Evolutionary conservation across 2,329 filamentous ascomycete genomes (phyloP).

Genomic region (Aspergillus fijiensis): DNA sequence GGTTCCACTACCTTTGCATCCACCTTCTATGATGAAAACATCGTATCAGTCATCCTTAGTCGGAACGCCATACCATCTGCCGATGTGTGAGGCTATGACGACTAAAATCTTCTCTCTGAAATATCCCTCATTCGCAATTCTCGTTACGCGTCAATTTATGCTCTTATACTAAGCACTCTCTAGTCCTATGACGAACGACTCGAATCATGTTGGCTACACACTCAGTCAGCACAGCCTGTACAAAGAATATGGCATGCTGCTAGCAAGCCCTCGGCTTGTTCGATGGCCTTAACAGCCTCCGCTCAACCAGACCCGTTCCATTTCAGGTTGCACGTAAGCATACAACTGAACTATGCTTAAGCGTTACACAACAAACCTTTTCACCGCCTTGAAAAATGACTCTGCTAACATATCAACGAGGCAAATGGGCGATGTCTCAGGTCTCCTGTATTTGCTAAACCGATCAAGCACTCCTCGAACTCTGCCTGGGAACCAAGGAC

Average conservation of each 20-base stretch:
- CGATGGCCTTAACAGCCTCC: not conserved
- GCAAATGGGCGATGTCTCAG: not conserved
- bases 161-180: not conserved
- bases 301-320: not conserved
- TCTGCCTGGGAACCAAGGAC: constrained; percentile 20
- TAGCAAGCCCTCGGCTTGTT: not conserved
- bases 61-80: constrained; percentile 58
- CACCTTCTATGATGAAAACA: constrained; percentile 72
- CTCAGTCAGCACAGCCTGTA: not conserved
- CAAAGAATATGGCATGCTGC: not conserved
- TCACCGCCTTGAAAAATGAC: not conserved
- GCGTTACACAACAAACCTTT: not conserved
- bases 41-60: constrained; percentile 96
- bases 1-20: not conserved
- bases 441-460: not conserved
- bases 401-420: not conserved
- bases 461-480: constrained; percentile 7
- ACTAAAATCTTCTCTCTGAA: constrained; percentile 51
- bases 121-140: not conserved
- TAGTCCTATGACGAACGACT: not conserved
- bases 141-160: not conserved
- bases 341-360: not conserved
- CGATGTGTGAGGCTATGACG: constrained; percentile 44
- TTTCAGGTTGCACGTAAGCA: not conserved
- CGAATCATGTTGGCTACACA: not conserved